A percentile compares a stretch with the other conserved stretches of the same genome.
Evolutionary conservation across 2,329 filamentous ascomycete species (phyloP).

Genomic region (Trichoderma breve): DNA sequence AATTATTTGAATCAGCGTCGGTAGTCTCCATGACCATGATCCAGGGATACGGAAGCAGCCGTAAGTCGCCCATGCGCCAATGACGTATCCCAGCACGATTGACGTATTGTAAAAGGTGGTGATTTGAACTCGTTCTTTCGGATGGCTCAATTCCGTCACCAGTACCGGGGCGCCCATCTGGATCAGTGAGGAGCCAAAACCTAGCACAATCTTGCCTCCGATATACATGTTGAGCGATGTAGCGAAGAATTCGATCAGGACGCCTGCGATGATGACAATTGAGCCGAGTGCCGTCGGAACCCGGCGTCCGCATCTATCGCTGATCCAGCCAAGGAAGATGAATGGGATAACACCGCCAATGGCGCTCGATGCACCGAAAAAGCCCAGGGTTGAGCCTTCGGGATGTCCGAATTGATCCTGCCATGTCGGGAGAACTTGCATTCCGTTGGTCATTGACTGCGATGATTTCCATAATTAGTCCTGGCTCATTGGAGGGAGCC

Average conservation of each 20-base stretch:
- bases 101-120: conserved; percentile 42
- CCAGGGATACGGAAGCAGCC: conserved; percentile 30
- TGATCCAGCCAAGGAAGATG: conserved; percentile 37
- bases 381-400: conserved; percentile 37
- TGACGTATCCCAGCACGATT: conserved; percentile 40
- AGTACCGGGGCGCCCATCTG: conserved; percentile 44
- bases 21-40: conserved; percentile 52
- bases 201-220: conserved; percentile 39
- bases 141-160: conserved; percentile 43
- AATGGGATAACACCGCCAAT: conserved; percentile 42
- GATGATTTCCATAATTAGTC: neutral
- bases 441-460: conserved; percentile 41
- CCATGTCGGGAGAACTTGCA: conserved; percentile 39
- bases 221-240: conserved; percentile 39
- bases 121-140: conserved; percentile 39
- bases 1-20: conserved; percentile 50
- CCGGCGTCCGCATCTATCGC: conserved; percentile 36
- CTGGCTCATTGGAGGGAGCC: neutral
- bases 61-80: conserved; percentile 40
- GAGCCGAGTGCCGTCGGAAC: conserved; percentile 38
- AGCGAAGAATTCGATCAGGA: conserved; percentile 37
- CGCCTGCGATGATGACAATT: conserved; percentile 39
- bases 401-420: conserved; percentile 40
- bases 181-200: conserved; percentile 37
- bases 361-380: conserved; percentile 40